Evolutionary conservation across 768 basidiomycete species (phyloP).

Genomic region (Suillus brevipes): DNA sequence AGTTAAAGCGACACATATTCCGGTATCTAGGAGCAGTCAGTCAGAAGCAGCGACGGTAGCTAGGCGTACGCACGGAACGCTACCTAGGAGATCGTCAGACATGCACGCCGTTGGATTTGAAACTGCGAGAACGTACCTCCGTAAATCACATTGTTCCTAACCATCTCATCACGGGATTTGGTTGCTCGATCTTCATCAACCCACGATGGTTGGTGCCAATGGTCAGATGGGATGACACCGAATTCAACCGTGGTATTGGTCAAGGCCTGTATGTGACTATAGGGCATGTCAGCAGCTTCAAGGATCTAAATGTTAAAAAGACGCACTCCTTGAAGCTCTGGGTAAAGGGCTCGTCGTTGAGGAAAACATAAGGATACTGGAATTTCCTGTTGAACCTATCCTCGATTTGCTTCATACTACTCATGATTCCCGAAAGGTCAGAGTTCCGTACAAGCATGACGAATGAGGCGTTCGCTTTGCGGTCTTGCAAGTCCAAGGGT

Average conservation of each 20-base stretch:
- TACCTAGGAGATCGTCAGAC: constrained; percentile 44
- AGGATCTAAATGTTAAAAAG: not conserved
- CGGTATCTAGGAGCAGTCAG: constrained; percentile 56
- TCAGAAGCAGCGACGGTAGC: not conserved
- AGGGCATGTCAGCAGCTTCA: constrained; percentile 11
- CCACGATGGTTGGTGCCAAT: constrained; percentile 79
- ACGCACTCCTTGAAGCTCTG: constrained; percentile 70
- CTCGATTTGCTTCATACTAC: constrained; percentile 76
- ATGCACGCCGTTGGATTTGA: constrained; percentile 6
- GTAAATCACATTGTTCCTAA: constrained; percentile 61
- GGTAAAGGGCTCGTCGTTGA: constrained; percentile 82
- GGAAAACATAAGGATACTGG: constrained; percentile 84
- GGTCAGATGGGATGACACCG: constrained; percentile 63
- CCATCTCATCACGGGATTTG: constrained; percentile 59
- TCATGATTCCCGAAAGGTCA: constrained; percentile 58
- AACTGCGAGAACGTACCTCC: constrained; percentile 44
- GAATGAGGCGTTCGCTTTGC: constrained; percentile 80
- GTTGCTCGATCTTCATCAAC: constrained; percentile 73
- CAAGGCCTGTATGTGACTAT: constrained; percentile 34
- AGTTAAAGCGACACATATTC: constrained; percentile 96
- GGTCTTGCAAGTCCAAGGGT: constrained; percentile 37
- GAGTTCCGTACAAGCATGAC: constrained; percentile 76
- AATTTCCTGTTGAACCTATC: constrained; percentile 82
- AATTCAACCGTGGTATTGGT: constrained; percentile 43
- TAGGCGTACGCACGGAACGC: constrained; percentile 58